phyloP scores from a whole-genome alignment of 2,329 filamentous ascomycete species.

The Emericellopsis atlantica region DNA sequence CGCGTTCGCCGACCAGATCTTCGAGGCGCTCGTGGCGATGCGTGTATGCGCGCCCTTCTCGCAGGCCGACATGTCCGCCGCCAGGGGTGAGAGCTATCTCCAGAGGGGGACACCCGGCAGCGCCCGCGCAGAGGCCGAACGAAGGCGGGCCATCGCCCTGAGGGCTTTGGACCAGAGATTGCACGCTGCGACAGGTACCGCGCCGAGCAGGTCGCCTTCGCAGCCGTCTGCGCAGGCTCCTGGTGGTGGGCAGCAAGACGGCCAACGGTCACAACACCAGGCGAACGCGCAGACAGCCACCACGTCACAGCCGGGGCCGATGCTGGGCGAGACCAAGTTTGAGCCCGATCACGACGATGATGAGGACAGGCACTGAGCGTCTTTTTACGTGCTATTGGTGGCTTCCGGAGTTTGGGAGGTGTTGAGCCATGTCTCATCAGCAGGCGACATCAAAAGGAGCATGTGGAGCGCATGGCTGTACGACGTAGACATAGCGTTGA shows the following conservation, averaged over 20 bases:
- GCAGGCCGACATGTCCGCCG: slow-evolving; percentile 62
- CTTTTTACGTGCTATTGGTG: not conserved
- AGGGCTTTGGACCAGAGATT: slow-evolving; percentile 87
- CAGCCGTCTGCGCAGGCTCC: slow-evolving; percentile 24
- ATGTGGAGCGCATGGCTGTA: too few relatives aligned
- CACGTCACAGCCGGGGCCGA: slow-evolving; percentile 37
- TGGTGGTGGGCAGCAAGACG: slow-evolving; percentile 43
- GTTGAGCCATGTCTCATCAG: too few relatives aligned
- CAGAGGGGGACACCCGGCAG: slow-evolving; percentile 48
- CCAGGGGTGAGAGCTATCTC: slow-evolving; percentile 48
- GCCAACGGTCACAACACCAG: slow-evolving; percentile 19
- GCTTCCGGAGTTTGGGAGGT: too few relatives aligned
- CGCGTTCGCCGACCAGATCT: slow-evolving; percentile 61
- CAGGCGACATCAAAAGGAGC: too few relatives aligned
- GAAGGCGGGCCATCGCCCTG: slow-evolving; percentile 75
- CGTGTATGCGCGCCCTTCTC: slow-evolving; percentile 79
- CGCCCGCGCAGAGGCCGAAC: slow-evolving; percentile 82
- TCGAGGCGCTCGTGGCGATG: slow-evolving; percentile 60
- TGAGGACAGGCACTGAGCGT: slow-evolving; percentile 1
- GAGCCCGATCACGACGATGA: slow-evolving; percentile 46
- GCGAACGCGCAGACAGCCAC: slow-evolving; percentile 44
- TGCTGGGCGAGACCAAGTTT: slow-evolving; percentile 60
- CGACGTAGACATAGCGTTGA: too few relatives aligned
- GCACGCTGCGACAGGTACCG: slow-evolving; percentile 48
- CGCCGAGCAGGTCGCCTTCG: slow-evolving; percentile 11